phyloP scores from a whole-genome alignment of 2,329 filamentous ascomycete genomes.

The Ascochyta lentis region DNA sequence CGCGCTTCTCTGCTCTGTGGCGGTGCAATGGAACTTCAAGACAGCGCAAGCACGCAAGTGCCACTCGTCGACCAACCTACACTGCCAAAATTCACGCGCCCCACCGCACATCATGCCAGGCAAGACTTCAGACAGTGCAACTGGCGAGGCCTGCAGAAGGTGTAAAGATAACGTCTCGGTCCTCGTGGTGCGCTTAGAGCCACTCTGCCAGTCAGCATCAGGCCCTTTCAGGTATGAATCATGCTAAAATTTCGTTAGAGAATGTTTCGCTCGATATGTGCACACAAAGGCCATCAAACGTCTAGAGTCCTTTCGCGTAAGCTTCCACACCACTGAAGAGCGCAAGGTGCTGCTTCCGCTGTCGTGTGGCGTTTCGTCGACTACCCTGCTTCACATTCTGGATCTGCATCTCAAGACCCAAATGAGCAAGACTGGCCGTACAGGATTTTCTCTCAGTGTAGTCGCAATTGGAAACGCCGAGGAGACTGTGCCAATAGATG shows the following conservation, averaged over 20 bases:
- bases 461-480: conserved; percentile 53
- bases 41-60: background rate
- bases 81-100: conserved; percentile 8
- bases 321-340: conserved; percentile 53
- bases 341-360: conserved; percentile 75
- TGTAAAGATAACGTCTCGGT: conserved; percentile 60
- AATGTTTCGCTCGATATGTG: conserved; percentile 81
- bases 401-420: conserved; percentile 72
- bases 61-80: background rate
- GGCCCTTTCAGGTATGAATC: conserved; percentile 1
- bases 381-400: conserved; percentile 77
- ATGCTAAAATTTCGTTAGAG: conserved; percentile 52
- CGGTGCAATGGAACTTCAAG: background rate
- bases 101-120: conserved; percentile 40
- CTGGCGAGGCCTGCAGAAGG: conserved; percentile 58
- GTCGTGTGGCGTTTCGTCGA: conserved; percentile 83
- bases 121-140: conserved; percentile 28
- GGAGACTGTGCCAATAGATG: conserved; percentile 4
- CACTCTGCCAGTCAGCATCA: conserved; percentile 63
- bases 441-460: conserved; percentile 71
- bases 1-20: conserved; percentile 3
- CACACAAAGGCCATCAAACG: conserved; percentile 81
- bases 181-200: conserved; percentile 64
- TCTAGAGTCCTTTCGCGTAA: conserved; percentile 68
- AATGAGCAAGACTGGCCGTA: conserved; percentile 66